A percentile compares a stretch with the other conserved stretches of the same genome.
Evolutionary conservation across 305 asterid genomes (phyloP).

Genomic region (Rubia peregrina): DNA sequence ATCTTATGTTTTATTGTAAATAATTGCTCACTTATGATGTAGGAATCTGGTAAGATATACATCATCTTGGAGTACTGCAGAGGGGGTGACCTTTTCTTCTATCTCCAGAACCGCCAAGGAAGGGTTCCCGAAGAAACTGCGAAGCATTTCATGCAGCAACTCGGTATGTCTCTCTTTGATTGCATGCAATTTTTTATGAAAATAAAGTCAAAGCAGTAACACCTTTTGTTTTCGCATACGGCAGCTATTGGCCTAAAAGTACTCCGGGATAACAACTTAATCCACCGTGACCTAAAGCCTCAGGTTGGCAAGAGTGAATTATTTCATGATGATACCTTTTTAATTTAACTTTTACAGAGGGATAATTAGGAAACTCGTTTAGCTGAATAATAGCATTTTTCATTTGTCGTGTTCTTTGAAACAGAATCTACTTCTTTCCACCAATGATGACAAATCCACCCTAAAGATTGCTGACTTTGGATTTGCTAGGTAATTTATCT

Average conservation of each 20-base stretch:
- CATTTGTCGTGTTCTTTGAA: slow-evolving; percentile 26
- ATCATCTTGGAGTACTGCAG: slow-evolving; percentile 75
- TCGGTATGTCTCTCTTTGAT: slow-evolving; percentile 35
- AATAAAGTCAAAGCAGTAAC: slow-evolving; percentile 1
- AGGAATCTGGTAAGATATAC: slow-evolving; percentile 83
- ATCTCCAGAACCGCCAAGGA: slow-evolving; percentile 58
- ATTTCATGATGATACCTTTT: not conserved
- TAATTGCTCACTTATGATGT: slow-evolving; percentile 19
- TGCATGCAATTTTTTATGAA: not conserved
- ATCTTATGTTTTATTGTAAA: not conserved
- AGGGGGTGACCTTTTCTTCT: slow-evolving; percentile 85
- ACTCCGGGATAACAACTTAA: slow-evolving; percentile 70
- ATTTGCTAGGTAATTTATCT: slow-evolving; percentile 71
- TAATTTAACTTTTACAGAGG: not conserved
- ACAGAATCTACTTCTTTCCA: slow-evolving; percentile 83
- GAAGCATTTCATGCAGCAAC: slow-evolving; percentile 79
- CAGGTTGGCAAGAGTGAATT: slow-evolving; percentile 43
- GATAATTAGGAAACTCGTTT: not conserved
- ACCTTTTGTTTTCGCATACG: slow-evolving; percentile 17
- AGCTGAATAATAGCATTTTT: slow-evolving; percentile 17
- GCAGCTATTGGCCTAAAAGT: slow-evolving; percentile 87
- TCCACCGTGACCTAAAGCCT: slow-evolving; percentile 87
- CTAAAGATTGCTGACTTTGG: slow-evolving; percentile 99
- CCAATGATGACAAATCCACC: slow-evolving; percentile 46
- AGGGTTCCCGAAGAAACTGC: slow-evolving; percentile 70